phyloP scores from a whole-genome alignment of 225 moss, liverwort and hornwort genomes.

The Antitrichia curtipendula region DNA sequence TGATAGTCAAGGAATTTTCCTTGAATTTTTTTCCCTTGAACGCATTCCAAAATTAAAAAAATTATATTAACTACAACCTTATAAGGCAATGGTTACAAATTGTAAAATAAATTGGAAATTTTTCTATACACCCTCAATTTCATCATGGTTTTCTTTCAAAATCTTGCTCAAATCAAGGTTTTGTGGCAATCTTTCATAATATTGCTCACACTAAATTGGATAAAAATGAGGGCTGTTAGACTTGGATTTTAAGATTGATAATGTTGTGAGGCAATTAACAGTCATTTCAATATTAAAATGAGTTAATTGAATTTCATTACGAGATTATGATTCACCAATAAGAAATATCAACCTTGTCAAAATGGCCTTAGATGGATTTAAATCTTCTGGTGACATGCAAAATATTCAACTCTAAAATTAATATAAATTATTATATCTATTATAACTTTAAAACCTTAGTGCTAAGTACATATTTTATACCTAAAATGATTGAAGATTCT shows the following conservation, averaged over 20 bases:
- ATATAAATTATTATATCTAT: background rate
- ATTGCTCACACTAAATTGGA: fast-evolving
- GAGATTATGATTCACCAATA: background rate
- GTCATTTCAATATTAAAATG: background rate
- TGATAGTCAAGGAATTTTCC: fast-evolving
- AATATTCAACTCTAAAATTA: background rate
- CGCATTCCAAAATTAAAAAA: too few species aligned
- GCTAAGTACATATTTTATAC: background rate
- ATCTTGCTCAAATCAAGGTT: background rate
- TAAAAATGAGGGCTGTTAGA: background rate
- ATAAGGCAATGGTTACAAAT: too few species aligned
- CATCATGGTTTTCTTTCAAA: background rate
- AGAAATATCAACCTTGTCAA: background rate
- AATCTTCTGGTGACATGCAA: background rate
- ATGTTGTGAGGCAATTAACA: too few species aligned
- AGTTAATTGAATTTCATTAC: background rate
- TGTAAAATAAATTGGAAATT: background rate
- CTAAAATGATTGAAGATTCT: background rate
- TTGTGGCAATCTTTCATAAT: background rate
- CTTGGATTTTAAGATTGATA: background rate
- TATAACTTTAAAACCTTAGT: background rate
- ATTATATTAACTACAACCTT: too few species aligned
- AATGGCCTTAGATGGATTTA: background rate
- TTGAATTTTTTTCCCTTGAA: too few species aligned
- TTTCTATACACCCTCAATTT: background rate